Base-by-base conservation (phyloP, 2,329 filamentous ascomycete species). In the Graphium sp. region DNA sequence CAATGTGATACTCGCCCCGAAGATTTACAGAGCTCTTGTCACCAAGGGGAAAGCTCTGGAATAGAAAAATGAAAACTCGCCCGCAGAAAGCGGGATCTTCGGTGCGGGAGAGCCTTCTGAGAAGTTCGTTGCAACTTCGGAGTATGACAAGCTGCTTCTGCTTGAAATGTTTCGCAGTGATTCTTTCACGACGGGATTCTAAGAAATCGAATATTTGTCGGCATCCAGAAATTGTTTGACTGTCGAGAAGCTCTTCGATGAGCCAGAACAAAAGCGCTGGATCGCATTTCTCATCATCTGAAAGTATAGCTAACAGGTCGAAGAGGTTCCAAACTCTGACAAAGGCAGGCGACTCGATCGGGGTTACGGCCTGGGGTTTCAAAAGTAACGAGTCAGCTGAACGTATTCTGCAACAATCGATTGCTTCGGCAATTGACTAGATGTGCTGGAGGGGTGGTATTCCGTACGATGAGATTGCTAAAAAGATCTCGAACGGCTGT, bases 1-100 rank as follows among this genome's bases (percentile, higher is more conserved):
- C 89, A 16, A 80, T 72, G 44, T 99, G 89, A 40, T 89, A 99
- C 54, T 95, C 87, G 40, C 89, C 89, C 29, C 89, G 72, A 22
- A 95, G 62, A 45, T 99, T 99, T 28, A 98, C 89, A 1, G 89
- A 94, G 48, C 89, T 95, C 48, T 87, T 89, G 52, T 98, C 91
- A 18, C 87, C 87, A 0, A 98, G 62, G 2, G 89, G 89, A 44
- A 98, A 95, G 49, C 84, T 92, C 49, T 98, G 89, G 51, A 95
- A 98, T 46, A 98, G 71, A 51, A 94, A 99, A 37, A 98, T 94
- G 51, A 95, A 95, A 16, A 99, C 89, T 22, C 89, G 71, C 11
- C 89, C 89, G 45, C 89, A 98, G 47, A 99, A 98, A 1, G 91
- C 84, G 0, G 89, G 91, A 50, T 98, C 89, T 48, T 95, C 85